A percentile compares a stretch with the other conserved stretches of the same genome.
Conservation (phyloP, 2,329 filamentous ascomycete species). For the Penicillium sp. region DNA sequence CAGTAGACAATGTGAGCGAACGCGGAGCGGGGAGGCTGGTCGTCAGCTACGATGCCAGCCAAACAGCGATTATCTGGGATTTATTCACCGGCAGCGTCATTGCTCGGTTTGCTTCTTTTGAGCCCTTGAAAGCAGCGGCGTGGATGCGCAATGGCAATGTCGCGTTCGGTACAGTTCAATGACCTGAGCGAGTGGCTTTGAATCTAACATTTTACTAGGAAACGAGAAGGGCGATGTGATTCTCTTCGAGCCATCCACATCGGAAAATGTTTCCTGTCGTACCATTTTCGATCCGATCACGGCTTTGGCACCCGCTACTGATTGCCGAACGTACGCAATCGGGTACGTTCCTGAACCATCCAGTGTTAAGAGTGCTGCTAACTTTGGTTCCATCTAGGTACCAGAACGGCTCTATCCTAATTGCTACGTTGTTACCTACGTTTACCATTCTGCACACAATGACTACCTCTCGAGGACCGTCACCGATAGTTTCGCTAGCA, state of each 20-base stretch:
- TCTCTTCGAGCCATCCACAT: conserved; percentile 89
- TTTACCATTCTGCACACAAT: conserved; percentile 95
- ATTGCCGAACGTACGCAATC: conserved; percentile 94
- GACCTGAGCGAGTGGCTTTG: background rate
- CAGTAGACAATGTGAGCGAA: conserved; percentile 90
- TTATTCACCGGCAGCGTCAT: conserved; percentile 89
- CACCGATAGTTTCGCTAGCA: conserved; percentile 81
- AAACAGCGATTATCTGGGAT: conserved; percentile 97
- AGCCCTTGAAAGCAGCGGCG: conserved; percentile 78
- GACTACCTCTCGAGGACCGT: conserved; percentile 80
- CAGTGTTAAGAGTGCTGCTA: background rate
- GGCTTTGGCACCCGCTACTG: conserved; percentile 83
- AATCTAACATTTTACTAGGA: conserved; percentile 57
- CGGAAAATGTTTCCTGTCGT: conserved; percentile 86
- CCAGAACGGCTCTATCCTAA: conserved; percentile 89
- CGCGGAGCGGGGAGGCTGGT: conserved; percentile 81
- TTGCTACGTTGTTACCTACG: conserved; percentile 85
- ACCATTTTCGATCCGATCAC: conserved; percentile 96
- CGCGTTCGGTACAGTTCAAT: conserved; percentile 74
- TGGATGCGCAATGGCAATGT: conserved; percentile 99
- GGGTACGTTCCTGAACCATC: conserved; percentile 63
- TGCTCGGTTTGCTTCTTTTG: conserved; percentile 89
- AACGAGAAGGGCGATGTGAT: conserved; percentile 93
- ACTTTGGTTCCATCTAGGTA: conserved; percentile 63
- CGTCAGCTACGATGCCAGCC: conserved; percentile 88